Percentiles rank a stretch among this genome's conserved stretches.
Conservation (phyloP, 306 rosid species). For the barrel medic (Medicago truncatula) region MtrunA17r5.0-ANR NC_053046.1:40879001-40879500, state of each 20-base stretch:
- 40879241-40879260: neutral
- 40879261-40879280: neutral
- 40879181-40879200: conserved; percentile 85
- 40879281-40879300: conserved; percentile 12
- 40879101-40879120: conserved; percentile 86
- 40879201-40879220: conserved; percentile 22
- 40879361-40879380: neutral
- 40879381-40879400: conserved; percentile 27
- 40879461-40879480: conserved; percentile 94
- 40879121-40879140: conserved; percentile 82
- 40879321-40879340: neutral
- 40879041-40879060: conserved; percentile 19
- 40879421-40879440: conserved; percentile 82
- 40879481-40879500: conserved; percentile 30
- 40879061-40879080: conserved; percentile 28
- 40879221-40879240: conserved; percentile 10
- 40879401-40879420: conserved; percentile 66
- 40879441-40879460: conserved; percentile 87
- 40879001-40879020: conserved; percentile 36
- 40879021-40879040: conserved; percentile 30
- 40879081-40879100: conserved; percentile 70
- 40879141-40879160: conserved; percentile 96
- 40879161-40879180: conserved; percentile 93
- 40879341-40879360: neutral
- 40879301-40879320: conserved; percentile 18